Base-by-base conservation (phyloP, 352 stramenopile genomes). In the Globisporangium canariense region DNA sequence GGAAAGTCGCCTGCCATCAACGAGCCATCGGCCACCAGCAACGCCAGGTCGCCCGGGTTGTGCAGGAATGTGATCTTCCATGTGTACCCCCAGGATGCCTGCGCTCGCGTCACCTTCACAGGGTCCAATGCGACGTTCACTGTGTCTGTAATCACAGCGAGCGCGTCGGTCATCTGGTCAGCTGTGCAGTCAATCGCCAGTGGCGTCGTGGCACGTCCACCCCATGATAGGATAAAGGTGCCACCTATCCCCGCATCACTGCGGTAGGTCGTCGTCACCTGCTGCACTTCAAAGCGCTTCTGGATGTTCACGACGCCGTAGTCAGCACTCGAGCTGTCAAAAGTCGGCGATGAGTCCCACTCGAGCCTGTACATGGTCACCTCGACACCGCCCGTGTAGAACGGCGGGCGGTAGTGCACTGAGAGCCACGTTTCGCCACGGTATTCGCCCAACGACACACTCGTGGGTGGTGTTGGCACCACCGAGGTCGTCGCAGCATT, bases 321-420 rank as follows among this genome's bases (percentile, higher is more conserved):
- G 55, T 91, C 78, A 7, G 67, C 65, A 50, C 88, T 96, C 0
- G 75, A 81, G 49, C 88, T 90, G 47, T 93, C 79, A 60, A 98
- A 98, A 2, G 68, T 78, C 4, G 77, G 68, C 0, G 81, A 90
- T 0, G 86, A 93, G 59, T 98, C 93, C 74, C 93, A 97, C 72
- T 98, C 92, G 14, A 98, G 79, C 43, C 86, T 79, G 60, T 98
- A 98, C 74, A 96, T 94, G 3, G 87, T 97, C 47, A 99, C 84
- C 10, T 71, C 64, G 0, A 89, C 78, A 4, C 94, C 96, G 22
- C 96, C 96, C 43, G 95, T 81, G 73, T 97, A 96, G 13, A 81
- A 69, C 0, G 93, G 90, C 3, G 86, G 71, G 2, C 79, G 81
- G 52, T 97, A 98, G 51, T 90, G 70, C 14, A 98, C 73, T 0